Percentiles rank a stretch among this genome's conserved stretches.
Conservation (phyloP, 805 yeast genomes). For the Phaffomyces opuntiae region DNA sequence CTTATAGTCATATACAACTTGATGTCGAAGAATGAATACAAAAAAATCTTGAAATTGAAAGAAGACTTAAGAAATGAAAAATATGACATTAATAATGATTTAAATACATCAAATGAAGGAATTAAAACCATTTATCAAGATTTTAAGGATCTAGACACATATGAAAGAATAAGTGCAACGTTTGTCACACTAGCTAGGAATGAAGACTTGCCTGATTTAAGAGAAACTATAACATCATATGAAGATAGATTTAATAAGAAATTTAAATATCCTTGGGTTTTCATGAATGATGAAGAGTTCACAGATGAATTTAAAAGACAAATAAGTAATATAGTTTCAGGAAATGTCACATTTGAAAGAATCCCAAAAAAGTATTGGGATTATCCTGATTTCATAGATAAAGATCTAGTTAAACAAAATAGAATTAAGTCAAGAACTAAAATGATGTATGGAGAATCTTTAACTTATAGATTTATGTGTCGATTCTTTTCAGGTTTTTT, state of each 20-base stretch:
- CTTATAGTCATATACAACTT: conserved; percentile 14
- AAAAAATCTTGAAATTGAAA: conserved; percentile 15
- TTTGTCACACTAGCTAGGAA: conserved; percentile 64
- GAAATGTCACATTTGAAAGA: conserved; percentile 33
- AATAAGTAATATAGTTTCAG: conserved; percentile 30
- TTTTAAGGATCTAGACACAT: conserved; percentile 33
- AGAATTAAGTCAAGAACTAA: conserved; percentile 24
- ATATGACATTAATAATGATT: conserved; percentile 13
- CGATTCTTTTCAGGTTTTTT: conserved; percentile 66
- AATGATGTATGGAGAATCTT: conserved; percentile 40
- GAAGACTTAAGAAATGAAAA: conserved; percentile 11
- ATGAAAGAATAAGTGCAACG: conserved; percentile 48
- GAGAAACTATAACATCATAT: conserved; percentile 51
- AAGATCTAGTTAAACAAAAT: conserved; percentile 25
- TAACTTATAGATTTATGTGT: conserved; percentile 58
- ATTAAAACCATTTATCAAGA: conserved; percentile 32
- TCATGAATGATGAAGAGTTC: conserved; percentile 42
- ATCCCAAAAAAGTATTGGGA: conserved; percentile 43
- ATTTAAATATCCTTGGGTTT: conserved; percentile 81
- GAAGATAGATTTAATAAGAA: conserved; percentile 75
- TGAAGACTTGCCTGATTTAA: conserved; percentile 43
- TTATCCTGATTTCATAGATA: conserved; percentile 37
- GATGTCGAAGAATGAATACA: conserved; percentile 14
- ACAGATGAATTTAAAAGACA: conserved; percentile 29
- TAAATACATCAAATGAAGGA: conserved; percentile 2